Conservation (phyloP, 192 early-diverging fungal species). For the Diversispora eburnea region DNA sequence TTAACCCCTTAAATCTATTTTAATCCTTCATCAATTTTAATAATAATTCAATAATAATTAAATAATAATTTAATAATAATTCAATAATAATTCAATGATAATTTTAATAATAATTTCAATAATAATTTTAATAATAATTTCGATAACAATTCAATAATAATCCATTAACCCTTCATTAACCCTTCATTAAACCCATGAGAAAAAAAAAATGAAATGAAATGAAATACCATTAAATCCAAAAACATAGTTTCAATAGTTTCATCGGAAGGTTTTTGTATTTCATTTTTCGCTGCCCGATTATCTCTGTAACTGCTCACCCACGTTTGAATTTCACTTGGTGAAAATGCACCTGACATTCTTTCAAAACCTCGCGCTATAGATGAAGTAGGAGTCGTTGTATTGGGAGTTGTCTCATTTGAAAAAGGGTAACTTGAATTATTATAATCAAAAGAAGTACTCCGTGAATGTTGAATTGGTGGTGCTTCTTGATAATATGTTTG, state of each 20-base stretch:
- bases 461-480: no score
- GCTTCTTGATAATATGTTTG: no score
- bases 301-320: neutral
- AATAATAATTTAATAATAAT: no score
- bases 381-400: neutral
- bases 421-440: neutral
- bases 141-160: neutral
- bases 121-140: no score
- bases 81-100: neutral
- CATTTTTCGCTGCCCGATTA: neutral
- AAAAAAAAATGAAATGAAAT: no score
- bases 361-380: neutral
- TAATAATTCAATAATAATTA: neutral
- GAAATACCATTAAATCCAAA: conserved; percentile 53
- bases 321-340: conserved; percentile 1
- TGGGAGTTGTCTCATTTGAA: neutral
- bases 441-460: neutral
- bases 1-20: conserved; percentile 39
- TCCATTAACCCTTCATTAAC: neutral
- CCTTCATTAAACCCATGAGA: no score
- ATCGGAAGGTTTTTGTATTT: conserved; percentile 33
- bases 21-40: neutral
- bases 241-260: conserved; percentile 52
- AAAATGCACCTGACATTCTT: neutral
- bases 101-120: no score